phyloP scores from a whole-genome alignment of 257 asterid genomes.

The Paraleonurus japonicus region DNA sequence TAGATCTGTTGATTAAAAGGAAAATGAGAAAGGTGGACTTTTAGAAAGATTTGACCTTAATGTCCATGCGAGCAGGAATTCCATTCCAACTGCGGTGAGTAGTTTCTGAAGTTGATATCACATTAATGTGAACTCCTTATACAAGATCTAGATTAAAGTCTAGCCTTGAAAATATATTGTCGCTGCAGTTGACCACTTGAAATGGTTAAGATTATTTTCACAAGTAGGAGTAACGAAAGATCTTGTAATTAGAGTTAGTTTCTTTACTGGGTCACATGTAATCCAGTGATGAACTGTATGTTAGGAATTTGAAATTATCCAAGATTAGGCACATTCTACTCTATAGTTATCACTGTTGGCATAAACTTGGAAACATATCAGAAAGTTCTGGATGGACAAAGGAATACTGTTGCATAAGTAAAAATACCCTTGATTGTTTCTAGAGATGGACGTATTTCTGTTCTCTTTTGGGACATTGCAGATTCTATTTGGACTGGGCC shows the following conservation, averaged over 20 bases:
- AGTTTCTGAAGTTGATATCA: slow-evolving; percentile 10
- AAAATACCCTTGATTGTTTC: not conserved
- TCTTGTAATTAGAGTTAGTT: slow-evolving; percentile 10
- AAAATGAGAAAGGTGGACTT: slow-evolving; percentile 34
- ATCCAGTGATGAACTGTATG: not conserved
- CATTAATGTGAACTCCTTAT: not conserved
- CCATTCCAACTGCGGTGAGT: slow-evolving; percentile 49
- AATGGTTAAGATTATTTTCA: slow-evolving; percentile 2
- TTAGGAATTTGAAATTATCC: not conserved
- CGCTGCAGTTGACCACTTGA: not conserved
- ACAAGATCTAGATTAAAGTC: not conserved
- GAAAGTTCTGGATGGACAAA: not conserved
- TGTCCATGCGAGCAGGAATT: slow-evolving; percentile 38
- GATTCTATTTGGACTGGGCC: not conserved
- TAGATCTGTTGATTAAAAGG: slow-evolving; percentile 33
- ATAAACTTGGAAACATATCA: not conserved
- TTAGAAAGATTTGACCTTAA: slow-evolving; percentile 44
- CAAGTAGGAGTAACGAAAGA: not conserved
- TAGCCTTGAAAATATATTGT: slow-evolving; percentile 6
- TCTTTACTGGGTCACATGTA: not conserved
- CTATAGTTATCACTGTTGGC: not conserved
- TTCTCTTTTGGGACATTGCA: not conserved
- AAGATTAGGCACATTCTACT: not conserved
- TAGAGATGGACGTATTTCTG: not conserved
- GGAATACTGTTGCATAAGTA: not conserved